Conservation (phyloP, 2,329 filamentous ascomycete species). For the Talaromyces amestolkiae region DNA sequence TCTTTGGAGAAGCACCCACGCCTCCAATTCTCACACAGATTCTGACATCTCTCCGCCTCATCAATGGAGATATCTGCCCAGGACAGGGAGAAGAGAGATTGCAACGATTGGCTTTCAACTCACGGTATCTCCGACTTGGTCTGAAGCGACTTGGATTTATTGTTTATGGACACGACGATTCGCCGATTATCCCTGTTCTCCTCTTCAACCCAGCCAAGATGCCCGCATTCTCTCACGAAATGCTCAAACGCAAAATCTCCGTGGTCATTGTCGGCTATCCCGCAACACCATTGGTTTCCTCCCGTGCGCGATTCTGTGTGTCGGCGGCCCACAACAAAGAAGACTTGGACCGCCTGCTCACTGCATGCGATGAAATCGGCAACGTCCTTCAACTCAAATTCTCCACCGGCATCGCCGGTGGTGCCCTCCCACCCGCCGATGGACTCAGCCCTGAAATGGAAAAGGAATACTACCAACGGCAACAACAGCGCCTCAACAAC, state of each 20-base stretch:
- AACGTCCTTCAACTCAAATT: conserved; percentile 93
- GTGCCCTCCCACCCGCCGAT: conserved; percentile 71
- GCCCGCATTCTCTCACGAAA: conserved; percentile 96
- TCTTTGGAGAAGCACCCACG: conserved; percentile 82
- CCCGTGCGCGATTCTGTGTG: conserved; percentile 91
- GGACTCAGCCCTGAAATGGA: conserved; percentile 71
- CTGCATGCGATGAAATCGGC: conserved; percentile 88
- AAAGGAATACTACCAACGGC: conserved; percentile 58
- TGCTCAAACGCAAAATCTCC: conserved; percentile 96
- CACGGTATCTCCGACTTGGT: conserved; percentile 92
- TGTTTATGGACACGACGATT: conserved; percentile 95
- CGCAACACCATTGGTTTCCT: conserved; percentile 91
- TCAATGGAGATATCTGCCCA: conserved; percentile 79
- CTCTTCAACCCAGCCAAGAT: conserved; percentile 99
- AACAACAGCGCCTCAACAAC: conserved; percentile 30
- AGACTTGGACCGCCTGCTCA: conserved; percentile 83
- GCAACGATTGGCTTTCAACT: conserved; percentile 96
- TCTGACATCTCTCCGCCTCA: conserved; percentile 78
- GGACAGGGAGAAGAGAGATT: conserved; percentile 94
- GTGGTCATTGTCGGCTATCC: conserved; percentile 97
- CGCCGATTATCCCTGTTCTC: conserved; percentile 89
- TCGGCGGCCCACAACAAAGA: conserved; percentile 98
- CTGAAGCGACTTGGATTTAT: conserved; percentile 97
- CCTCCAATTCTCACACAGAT: conserved; percentile 92
- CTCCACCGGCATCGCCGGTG: conserved; percentile 91